These are phyloP conservation scores for Trichoderma breve DNA, from an alignment of 2,329 filamentous ascomycete genomes.

Conservation along the genomic window DNA sequence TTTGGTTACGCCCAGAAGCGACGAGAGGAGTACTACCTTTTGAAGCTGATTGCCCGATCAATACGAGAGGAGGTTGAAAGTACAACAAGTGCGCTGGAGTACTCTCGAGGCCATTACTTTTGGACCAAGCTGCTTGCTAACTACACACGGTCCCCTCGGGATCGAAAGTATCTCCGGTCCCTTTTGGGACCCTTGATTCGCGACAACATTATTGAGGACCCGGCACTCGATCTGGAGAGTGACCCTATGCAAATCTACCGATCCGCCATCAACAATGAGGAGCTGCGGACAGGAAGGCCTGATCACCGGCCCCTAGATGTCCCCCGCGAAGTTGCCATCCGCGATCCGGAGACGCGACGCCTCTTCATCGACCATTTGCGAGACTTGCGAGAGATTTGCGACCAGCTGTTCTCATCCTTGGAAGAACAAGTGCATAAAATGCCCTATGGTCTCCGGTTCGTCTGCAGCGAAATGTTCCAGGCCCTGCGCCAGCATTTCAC, in stretches of 20 bases:
- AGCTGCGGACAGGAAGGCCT: slow-evolving; percentile 83
- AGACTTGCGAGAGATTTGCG: slow-evolving; percentile 89
- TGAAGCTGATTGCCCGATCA: slow-evolving; percentile 82
- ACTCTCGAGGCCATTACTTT: slow-evolving; percentile 85
- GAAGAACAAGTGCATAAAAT: slow-evolving; percentile 84
- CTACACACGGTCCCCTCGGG: slow-evolving; percentile 86
- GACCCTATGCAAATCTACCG: slow-evolving; percentile 97
- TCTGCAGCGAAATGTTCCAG: slow-evolving; percentile 83
- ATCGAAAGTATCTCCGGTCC: slow-evolving; percentile 88
- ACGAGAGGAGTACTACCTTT: slow-evolving; percentile 91
- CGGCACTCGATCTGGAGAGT: slow-evolving; percentile 87
- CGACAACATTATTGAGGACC: slow-evolving; percentile 90
- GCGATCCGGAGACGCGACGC: slow-evolving; percentile 86
- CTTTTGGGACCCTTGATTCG: slow-evolving; percentile 81
- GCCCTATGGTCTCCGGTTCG: slow-evolving; percentile 88
- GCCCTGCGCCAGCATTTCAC: slow-evolving; percentile 74
- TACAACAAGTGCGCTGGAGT: slow-evolving; percentile 74
- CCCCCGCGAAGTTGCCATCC: slow-evolving; percentile 88
- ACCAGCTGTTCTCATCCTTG: slow-evolving; percentile 79
- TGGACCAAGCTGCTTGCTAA: slow-evolving; percentile 83
- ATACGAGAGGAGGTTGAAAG: slow-evolving; percentile 82
- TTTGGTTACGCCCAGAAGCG: slow-evolving; percentile 98
- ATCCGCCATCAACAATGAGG: slow-evolving; percentile 94
- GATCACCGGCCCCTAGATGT: slow-evolving; percentile 82
- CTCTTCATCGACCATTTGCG: slow-evolving; percentile 93